Conservation (phyloP, 495 filamentous ascomycete species). For the Aspergillus steynii region DNA sequence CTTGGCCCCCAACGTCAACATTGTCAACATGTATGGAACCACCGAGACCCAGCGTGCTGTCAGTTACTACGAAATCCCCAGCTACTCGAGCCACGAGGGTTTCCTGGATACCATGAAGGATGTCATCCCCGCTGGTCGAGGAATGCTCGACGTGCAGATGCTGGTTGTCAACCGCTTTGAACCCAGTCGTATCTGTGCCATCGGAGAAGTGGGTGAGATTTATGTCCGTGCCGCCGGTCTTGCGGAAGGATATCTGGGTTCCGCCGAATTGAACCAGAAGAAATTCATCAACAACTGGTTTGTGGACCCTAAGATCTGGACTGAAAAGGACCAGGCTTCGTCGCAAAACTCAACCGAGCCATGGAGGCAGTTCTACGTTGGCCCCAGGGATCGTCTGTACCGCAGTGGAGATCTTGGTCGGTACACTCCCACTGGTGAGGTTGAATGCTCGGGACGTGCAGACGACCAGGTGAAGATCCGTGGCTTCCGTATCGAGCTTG, state of each 20-base stretch:
- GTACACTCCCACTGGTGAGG: constrained; percentile 71
- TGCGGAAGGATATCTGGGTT: constrained; percentile 82
- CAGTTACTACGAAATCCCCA: constrained; percentile 82
- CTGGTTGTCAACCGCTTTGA: constrained; percentile 85
- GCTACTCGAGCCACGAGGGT: constrained; percentile 61
- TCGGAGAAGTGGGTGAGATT: constrained; percentile 86
- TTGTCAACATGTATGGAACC: constrained; percentile 91
- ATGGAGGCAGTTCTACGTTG: constrained; percentile 80
- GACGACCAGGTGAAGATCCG: constrained; percentile 96
- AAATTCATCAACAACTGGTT: constrained; percentile 95
- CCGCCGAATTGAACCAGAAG: constrained; percentile 64
- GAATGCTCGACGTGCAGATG: constrained; percentile 92
- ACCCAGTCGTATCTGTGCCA: constrained; percentile 65
- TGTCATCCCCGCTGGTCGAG: constrained; percentile 81
- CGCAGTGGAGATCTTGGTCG: constrained; percentile 78
- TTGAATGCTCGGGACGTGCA: constrained; percentile 73
- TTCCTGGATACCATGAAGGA: constrained; percentile 74
- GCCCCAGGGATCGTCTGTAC: constrained; percentile 85
- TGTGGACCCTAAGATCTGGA: constrained; percentile 72
- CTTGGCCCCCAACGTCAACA: constrained; percentile 75
- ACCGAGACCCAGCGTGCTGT: constrained; percentile 90
- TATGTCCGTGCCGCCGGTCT: constrained; percentile 86
- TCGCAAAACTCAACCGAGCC: constrained; percentile 42
- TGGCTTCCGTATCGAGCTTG: constrained; percentile 92
- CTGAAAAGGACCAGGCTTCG: constrained; percentile 56